Percentiles rank a stretch among this genome's conserved stretches.
phyloP scores from a whole-genome alignment of 176 grass and related monocot species.

The Areca catechu region DNA sequence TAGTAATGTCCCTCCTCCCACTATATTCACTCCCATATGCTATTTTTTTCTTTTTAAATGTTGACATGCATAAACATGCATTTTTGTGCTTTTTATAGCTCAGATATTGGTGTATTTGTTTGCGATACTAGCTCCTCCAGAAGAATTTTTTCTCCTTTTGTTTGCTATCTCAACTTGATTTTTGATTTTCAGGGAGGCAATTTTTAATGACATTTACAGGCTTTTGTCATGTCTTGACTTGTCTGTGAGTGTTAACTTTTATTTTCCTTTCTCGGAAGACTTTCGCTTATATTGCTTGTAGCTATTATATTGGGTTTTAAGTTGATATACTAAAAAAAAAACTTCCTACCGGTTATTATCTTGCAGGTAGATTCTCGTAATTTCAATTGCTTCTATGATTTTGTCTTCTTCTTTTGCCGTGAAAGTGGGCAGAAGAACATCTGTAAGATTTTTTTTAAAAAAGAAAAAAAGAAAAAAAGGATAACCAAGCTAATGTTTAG shows the following conservation, averaged over 20 bases:
- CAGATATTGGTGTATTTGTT: too few relatives aligned
- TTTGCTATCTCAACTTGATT: conserved; percentile 22
- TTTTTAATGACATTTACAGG: conserved; percentile 54
- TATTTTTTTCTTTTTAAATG: too few relatives aligned
- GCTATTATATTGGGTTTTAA: too few relatives aligned
- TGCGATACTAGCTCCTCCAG: too few relatives aligned
- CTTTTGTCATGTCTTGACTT: conserved; percentile 66
- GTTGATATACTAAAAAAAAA: not conserved
- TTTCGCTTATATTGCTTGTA: too few relatives aligned
- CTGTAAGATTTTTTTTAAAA: conserved; percentile 37
- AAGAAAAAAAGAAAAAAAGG: too few relatives aligned
- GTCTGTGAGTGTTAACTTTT: conserved; percentile 30
- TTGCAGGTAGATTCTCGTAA: conserved; percentile 56
- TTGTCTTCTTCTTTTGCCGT: conserved; percentile 92
- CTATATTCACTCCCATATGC: too few relatives aligned
- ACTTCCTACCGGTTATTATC: conserved; percentile 12
- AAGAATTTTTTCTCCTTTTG: not conserved
- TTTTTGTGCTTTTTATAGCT: too few relatives aligned
- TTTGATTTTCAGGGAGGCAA: conserved; percentile 48
- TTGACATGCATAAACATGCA: too few relatives aligned
- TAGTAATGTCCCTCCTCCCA: too few relatives aligned
- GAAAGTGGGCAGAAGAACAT: conserved; percentile 92
- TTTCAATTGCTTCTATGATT: conserved; percentile 81
- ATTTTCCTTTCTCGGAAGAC: not conserved
- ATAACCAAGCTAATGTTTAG: too few relatives aligned